Percentiles rank a stretch among this genome's conserved stretches.
These are phyloP conservation scores for Chrysochromulina tobinii DNA, from an alignment of 78 protist genomes.

Conservation along the genomic window DNA sequence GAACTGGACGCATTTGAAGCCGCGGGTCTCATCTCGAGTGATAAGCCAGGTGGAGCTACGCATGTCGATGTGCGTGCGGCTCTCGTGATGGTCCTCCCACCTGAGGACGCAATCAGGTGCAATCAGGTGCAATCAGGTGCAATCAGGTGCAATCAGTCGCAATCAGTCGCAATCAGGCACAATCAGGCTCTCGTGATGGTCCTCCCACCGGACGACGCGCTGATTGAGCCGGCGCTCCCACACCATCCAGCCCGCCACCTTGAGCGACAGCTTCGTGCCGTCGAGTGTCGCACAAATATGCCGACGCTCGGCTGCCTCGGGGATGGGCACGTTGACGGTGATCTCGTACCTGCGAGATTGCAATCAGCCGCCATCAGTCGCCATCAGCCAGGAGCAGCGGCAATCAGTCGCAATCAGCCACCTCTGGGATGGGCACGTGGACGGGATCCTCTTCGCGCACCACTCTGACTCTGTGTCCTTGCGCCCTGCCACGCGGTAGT, in stretches of 20 bases:
- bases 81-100: not conserved
- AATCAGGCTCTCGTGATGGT: not conserved
- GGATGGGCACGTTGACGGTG: not conserved
- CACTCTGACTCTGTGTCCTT: not conserved
- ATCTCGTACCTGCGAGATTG: not conserved
- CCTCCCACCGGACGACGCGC: not conserved
- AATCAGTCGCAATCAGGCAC: no score
- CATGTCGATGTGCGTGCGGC: conserved; percentile 27
- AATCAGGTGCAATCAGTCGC: no score
- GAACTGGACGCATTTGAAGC: not conserved
- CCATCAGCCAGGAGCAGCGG: no score
- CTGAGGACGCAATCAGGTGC: no score
- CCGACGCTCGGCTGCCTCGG: not conserved
- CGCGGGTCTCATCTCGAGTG: not conserved
- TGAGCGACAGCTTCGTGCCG: not conserved
- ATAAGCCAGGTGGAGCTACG: not conserved
- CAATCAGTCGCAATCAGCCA: no score
- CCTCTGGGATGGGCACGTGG: not conserved
- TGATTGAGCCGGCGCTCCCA: not conserved
- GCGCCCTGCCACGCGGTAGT: not conserved
- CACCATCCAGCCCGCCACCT: not conserved
- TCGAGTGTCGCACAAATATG: not conserved
- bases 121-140: no score
- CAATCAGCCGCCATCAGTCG: no score
- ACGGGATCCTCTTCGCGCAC: no score